Evolutionary conservation across 202 grass and related monocot species (phyloP).

Genomic region (Cymbopogon flexuosus): DNA sequence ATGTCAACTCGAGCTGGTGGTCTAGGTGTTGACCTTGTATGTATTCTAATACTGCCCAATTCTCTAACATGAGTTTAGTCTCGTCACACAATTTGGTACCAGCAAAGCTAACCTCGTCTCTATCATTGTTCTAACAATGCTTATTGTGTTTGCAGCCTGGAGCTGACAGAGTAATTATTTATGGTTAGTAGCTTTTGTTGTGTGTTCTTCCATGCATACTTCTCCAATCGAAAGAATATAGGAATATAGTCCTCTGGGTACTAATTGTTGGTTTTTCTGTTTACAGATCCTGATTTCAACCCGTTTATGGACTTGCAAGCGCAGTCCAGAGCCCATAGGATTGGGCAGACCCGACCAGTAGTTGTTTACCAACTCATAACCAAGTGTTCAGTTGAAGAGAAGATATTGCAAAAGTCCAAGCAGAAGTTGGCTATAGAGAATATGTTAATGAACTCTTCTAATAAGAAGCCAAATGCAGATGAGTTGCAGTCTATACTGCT

Average conservation of each 20-base stretch:
- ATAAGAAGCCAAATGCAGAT: conserved; percentile 48
- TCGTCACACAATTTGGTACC: not conserved
- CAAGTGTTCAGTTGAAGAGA: conserved; percentile 67
- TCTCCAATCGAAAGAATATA: not conserved
- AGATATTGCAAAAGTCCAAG: conserved; percentile 67
- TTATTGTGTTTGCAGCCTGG: conserved; percentile 43
- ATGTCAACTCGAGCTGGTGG: conserved; percentile 73
- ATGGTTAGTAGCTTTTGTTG: conserved; percentile 39
- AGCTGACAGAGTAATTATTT: conserved; percentile 71
- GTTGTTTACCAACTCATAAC: conserved; percentile 74
- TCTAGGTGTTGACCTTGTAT: conserved; percentile 65
- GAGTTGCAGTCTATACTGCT: conserved; percentile 62
- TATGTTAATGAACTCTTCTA: conserved; percentile 56
- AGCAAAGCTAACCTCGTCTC: not conserved
- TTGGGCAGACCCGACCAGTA: conserved; percentile 58
- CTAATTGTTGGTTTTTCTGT: conserved; percentile 10
- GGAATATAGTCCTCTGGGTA: not conserved
- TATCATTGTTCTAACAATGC: not conserved
- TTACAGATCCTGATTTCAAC: conserved; percentile 76
- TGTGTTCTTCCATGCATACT: not conserved
- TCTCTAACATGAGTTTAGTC: not conserved
- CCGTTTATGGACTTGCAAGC: conserved; percentile 80
- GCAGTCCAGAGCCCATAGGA: conserved; percentile 56
- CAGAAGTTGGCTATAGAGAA: conserved; percentile 63
- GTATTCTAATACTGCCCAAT: conserved; percentile 1